Conservation (phyloP, 2,329 filamentous ascomycete species). For the Dactylella cylindrospora region DNA sequence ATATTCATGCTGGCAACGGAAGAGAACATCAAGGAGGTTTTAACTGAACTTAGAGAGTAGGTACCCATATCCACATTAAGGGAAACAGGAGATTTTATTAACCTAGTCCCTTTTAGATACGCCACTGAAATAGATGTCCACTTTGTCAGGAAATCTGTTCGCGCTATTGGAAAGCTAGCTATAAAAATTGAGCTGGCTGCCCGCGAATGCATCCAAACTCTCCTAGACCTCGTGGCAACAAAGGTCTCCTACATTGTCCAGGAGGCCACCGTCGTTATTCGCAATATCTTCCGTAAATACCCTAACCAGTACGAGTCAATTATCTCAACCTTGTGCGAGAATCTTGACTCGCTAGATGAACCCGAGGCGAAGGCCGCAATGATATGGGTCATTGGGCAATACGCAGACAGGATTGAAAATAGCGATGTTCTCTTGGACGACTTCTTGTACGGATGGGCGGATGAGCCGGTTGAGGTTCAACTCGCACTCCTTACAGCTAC, state of each 20-base stretch:
- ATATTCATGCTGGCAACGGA: conserved; percentile 99
- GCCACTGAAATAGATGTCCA: conserved; percentile 98
- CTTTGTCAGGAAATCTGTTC: conserved; percentile 95
- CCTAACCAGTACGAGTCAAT: conserved; percentile 98
- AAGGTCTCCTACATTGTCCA: conserved; percentile 99
- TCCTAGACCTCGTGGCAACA: conserved; percentile 92
- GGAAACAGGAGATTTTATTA: too few relatives aligned
- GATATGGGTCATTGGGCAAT: conserved; percentile 99
- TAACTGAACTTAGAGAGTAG: conserved; percentile 88
- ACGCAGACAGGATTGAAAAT: conserved; percentile 96
- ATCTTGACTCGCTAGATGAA: conserved; percentile 93
- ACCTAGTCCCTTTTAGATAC: conserved; percentile 58
- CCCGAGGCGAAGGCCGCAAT: conserved; percentile 97
- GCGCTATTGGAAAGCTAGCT: conserved; percentile 94
- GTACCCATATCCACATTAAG: conserved; percentile 49
- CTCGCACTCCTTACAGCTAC: conserved; percentile 91
- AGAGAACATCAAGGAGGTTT: conserved; percentile 89
- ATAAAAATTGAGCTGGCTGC: conserved; percentile 98
- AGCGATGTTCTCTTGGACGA: conserved; percentile 91
- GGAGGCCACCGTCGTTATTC: conserved; percentile 96
- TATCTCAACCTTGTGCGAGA: conserved; percentile 91
- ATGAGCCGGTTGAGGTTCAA: conserved; percentile 94
- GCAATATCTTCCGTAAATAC: conserved; percentile 99
- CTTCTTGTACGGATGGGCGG: conserved; percentile 88
- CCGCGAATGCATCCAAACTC: conserved; percentile 82